These are phyloP conservation scores for Pyricularia grisea DNA, from an alignment of 2,329 filamentous ascomycete genomes.

Conservation along the genomic window DNA sequence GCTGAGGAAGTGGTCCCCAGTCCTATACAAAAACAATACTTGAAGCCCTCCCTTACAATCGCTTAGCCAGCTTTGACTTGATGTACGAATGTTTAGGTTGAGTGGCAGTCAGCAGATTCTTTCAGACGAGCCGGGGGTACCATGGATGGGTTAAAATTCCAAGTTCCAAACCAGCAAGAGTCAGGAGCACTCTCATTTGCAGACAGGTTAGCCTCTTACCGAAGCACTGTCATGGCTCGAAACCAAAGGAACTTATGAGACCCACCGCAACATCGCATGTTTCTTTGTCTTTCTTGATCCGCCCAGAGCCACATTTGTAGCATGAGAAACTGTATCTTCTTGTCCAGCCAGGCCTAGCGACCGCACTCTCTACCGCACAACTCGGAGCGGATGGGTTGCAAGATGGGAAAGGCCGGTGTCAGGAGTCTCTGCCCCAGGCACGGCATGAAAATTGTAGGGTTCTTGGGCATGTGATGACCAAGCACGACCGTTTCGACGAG, in stretches of 20 bases:
- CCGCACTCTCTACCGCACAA: conserved; percentile 6
- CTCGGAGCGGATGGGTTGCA: conserved; percentile 16
- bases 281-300: conserved; percentile 2
- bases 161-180: conserved; percentile 29
- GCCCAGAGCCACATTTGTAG: conserved; percentile 27
- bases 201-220: conserved; percentile 26
- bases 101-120: too few relatives aligned
- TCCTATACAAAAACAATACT: too few relatives aligned
- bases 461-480: conserved; percentile 23
- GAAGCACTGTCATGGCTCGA: conserved; percentile 27
- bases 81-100: too few relatives aligned
- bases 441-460: conserved; percentile 20
- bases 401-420: conserved; percentile 16
- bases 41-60: too few relatives aligned
- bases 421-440: conserved; percentile 20
- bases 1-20: too few relatives aligned
- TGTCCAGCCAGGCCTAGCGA: not conserved
- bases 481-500: conserved; percentile 24
- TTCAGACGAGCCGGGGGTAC: too few relatives aligned
- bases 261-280: not conserved
- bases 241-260: conserved; percentile 21
- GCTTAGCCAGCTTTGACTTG: too few relatives aligned
- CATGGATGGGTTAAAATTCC: conserved; percentile 11
- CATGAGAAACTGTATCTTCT: conserved; percentile 18
- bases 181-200: conserved; percentile 24